These are phyloP conservation scores for Globisporangium nagaii DNA, from an alignment of 352 stramenopile species.

Conservation along the genomic window DNA sequence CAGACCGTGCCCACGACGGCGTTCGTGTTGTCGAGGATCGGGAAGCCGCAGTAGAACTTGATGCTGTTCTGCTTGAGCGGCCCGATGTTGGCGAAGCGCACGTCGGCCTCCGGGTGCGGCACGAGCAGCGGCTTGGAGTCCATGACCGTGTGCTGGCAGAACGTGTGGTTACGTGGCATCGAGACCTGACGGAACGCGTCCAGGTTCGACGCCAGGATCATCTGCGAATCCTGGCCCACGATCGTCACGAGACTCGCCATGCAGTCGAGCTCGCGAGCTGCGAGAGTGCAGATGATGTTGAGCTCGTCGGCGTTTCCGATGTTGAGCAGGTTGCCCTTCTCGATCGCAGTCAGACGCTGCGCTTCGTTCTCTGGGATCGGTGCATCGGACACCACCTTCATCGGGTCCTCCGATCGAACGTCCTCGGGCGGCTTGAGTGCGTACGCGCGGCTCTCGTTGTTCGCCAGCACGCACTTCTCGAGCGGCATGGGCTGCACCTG, in stretches of 20 bases:
- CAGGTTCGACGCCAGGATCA: conserved; percentile 27
- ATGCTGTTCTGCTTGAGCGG: conserved; percentile 16
- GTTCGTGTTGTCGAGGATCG: conserved; percentile 11
- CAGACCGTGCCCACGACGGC: conserved; percentile 25
- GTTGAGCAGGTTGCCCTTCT: conserved; percentile 27
- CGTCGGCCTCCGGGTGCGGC: conserved; percentile 41
- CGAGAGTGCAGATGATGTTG: conserved; percentile 52
- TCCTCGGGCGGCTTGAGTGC: conserved; percentile 20
- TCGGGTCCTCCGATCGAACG: too few species aligned
- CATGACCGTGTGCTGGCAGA: conserved; percentile 34
- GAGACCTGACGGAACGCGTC: conserved; percentile 9
- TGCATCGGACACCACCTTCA: conserved; percentile 10
- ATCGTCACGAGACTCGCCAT: conserved; percentile 51
- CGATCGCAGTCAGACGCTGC: conserved; percentile 28
- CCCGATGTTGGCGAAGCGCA: conserved; percentile 34
- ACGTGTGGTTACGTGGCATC: conserved; percentile 23
- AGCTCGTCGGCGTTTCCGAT: conserved; percentile 53
- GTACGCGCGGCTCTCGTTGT: conserved; percentile 31
- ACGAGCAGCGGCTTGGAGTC: conserved; percentile 39
- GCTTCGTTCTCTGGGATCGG: conserved; percentile 38
- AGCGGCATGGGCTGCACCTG: conserved; percentile 16
- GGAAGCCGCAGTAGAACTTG: conserved; percentile 39
- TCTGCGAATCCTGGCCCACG: conserved; percentile 41
- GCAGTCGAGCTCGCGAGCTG: conserved; percentile 50
- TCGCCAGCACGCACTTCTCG: conserved; percentile 29